phyloP scores from a whole-genome alignment of 495 filamentous ascomycete genomes.

The Talaromyces borbonicus region DNA sequence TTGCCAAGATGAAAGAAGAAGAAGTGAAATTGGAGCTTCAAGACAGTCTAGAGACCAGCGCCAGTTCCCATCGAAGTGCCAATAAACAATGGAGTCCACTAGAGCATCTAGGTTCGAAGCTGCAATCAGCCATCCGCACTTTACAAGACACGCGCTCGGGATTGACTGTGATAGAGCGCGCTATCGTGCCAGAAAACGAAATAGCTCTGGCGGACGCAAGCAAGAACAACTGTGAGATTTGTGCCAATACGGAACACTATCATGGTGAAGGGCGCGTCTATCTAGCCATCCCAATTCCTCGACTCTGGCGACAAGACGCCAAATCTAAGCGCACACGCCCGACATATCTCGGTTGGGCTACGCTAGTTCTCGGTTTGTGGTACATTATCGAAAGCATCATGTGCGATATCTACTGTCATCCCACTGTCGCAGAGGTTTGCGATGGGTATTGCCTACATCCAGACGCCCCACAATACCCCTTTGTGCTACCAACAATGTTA shows the following conservation, averaged over 20 bases:
- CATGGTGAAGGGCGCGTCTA: conserved; percentile 20
- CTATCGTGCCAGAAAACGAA: conserved; percentile 37
- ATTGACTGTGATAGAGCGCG: conserved; percentile 54
- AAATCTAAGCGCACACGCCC: conserved; percentile 33
- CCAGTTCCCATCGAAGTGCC: not conserved
- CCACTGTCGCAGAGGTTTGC: conserved; percentile 35
- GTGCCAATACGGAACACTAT: conserved; percentile 10
- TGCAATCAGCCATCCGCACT: conserved; percentile 48
- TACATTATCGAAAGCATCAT: conserved; percentile 50
- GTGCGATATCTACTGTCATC: conserved; percentile 53
- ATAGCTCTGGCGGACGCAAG: conserved; percentile 13
- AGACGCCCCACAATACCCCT: conserved; percentile 37
- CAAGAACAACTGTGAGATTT: conserved; percentile 19
- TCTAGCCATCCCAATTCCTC: conserved; percentile 46
- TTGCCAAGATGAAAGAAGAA: conserved; percentile 22
- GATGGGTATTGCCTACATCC: conserved; percentile 36
- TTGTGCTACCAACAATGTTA: conserved; percentile 36
- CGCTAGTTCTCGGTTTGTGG: conserved; percentile 41
- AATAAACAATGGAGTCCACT: conserved; percentile 14
- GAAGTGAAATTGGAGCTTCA: conserved; percentile 10
- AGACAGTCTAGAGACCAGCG: not conserved
- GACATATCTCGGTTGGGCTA: conserved; percentile 47
- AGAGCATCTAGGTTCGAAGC: conserved; percentile 44
- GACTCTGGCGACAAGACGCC: conserved; percentile 41
- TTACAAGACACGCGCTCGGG: conserved; percentile 59